A percentile compares a stretch with the other conserved stretches of the same genome.
Conservation (phyloP, 2,329 filamentous ascomycete species). For the Xylaria multiplex region DNA sequence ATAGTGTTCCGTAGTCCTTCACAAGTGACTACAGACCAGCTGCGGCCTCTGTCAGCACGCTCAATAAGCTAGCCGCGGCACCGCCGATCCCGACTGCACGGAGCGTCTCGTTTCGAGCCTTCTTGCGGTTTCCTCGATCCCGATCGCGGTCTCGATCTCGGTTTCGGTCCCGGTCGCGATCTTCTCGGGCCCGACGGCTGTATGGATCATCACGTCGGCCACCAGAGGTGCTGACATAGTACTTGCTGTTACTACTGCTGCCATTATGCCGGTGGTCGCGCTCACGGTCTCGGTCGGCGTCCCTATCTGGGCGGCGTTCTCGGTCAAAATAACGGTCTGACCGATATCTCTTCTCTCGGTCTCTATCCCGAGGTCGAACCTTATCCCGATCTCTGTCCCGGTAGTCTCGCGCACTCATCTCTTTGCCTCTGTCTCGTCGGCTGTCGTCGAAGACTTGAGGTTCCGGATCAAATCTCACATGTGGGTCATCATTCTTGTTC, state of each 20-base stretch:
- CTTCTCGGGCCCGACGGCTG: conserved; percentile 41
- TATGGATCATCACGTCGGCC: conserved; percentile 49
- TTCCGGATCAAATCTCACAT: conserved; percentile 63
- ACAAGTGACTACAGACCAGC: conserved; percentile 38
- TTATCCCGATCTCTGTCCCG: conserved; percentile 35
- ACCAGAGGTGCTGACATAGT: conserved; percentile 24
- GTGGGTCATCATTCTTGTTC: conserved; percentile 65
- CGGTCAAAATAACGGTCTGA: conserved; percentile 30
- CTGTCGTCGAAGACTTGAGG: conserved; percentile 47
- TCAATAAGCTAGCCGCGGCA: conserved; percentile 67
- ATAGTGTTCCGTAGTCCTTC: not conserved
- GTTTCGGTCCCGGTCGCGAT: conserved; percentile 51
- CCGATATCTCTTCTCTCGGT: conserved; percentile 33
- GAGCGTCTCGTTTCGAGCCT: conserved; percentile 63
- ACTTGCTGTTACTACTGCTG: conserved; percentile 22
- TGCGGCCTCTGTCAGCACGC: conserved; percentile 68
- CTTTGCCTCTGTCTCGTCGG: conserved; percentile 40
- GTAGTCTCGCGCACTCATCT: conserved; percentile 20
- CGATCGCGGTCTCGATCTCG: conserved; percentile 42
- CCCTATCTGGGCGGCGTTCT: conserved; percentile 52
- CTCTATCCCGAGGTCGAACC: conserved; percentile 35
- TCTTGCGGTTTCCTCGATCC: conserved; percentile 32
- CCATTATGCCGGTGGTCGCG: conserved; percentile 32
- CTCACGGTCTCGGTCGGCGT: conserved; percentile 50
- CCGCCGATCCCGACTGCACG: conserved; percentile 69